phyloP scores from a whole-genome alignment of 2,329 filamentous ascomycete species.

The Arachnomyces sp. region DNA sequence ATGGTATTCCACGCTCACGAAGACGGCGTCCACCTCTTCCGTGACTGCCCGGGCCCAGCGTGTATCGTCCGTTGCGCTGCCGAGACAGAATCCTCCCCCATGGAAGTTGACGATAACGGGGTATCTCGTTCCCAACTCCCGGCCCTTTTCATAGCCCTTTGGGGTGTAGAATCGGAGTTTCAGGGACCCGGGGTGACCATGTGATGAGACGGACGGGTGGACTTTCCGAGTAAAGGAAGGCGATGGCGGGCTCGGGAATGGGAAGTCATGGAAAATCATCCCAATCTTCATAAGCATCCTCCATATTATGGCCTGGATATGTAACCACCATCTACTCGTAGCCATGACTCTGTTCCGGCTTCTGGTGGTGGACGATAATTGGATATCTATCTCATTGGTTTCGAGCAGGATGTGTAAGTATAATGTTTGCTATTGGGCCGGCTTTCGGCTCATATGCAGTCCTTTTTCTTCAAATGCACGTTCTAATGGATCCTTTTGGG shows the following conservation, averaged over 20 bases:
- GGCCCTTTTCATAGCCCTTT: conserved; percentile 25
- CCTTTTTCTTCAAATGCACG: too few relatives aligned
- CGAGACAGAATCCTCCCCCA: conserved; percentile 56
- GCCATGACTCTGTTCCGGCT: too few relatives aligned
- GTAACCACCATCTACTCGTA: conserved; percentile 39
- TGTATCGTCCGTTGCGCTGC: conserved; percentile 52
- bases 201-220: conserved; percentile 41
- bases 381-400: neutral
- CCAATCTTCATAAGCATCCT: conserved; percentile 60
- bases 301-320: conserved; percentile 58
- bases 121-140: conserved; percentile 37
- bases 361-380: neutral
- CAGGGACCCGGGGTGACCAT: conserved; percentile 35
- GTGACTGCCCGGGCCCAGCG: conserved; percentile 53
- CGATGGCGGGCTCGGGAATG: conserved; percentile 52
- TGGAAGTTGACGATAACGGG: conserved; percentile 59
- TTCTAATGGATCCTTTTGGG: too few relatives aligned
- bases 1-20: conserved; percentile 56
- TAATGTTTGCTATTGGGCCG: too few relatives aligned
- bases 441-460: too few relatives aligned
- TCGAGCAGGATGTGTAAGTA: neutral
- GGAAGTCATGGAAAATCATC: conserved; percentile 60
- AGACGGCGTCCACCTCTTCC: conserved; percentile 49
- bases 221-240: conserved; percentile 55
- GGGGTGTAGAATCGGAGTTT: conserved; percentile 57